Base-by-base conservation (phyloP, 352 stramenopile species). In the Pythium brachiatum region DNA sequence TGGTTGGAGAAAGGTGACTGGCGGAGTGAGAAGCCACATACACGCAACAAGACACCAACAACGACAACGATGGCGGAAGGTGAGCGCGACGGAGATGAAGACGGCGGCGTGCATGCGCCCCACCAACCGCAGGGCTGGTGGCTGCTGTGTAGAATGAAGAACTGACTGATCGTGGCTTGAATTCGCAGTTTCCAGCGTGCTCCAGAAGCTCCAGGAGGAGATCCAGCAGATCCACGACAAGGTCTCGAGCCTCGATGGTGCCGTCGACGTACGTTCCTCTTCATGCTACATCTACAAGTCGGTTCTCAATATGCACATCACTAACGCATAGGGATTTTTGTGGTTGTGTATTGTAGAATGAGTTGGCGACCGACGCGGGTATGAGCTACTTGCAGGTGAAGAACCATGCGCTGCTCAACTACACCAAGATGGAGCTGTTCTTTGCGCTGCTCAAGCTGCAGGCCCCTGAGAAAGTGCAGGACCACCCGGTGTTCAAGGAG, bases 401-500 rank as follows among this genome's bases (percentile, higher is more conserved):
- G 75, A 95, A 92, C 77, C 86, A 95, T 59, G 83, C 82, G 54
- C 71, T 95, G 57, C 73, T 95, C 53, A 85, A 72, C 51, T 95
- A 95, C 79, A 92, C 83, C 51, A 92, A 93, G 66, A 80, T 95
- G 73, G 85, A 92, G 70, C 80, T 95, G 29, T 95, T 88, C 66
- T 95, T 91, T 62, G 68, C 83, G 6, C 38, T 95, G 51, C 86
- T 93, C 55, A 95, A 95, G 82, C 62, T 95, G 5, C 78, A 93
- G 68, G 43, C 79, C 25, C 86, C 86, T 2, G 76, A 90, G 20
- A 74, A 79, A 11, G 84, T 93, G 26, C 74, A 87, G 53, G 69
- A 90, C 46, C 86, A 95, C 68, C 77, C 86, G 0, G 78, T 95
- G 9, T 95, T 95, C 57, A 93, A 91, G 60, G 82, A 95, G 57